Conservation (phyloP, 345 rosid species). For the Camelina laxa region DNA sequence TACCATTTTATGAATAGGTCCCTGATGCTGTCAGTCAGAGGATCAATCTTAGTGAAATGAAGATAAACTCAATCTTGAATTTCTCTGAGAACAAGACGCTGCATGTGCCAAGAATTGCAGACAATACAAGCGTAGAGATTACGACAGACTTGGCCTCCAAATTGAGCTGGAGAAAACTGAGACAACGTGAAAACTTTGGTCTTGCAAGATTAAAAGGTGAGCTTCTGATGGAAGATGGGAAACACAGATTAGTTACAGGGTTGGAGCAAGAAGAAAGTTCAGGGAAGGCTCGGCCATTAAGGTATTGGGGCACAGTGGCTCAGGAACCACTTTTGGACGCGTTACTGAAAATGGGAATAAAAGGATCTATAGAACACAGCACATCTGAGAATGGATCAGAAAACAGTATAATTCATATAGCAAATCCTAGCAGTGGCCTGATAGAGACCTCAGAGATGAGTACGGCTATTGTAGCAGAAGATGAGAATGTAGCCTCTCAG, state of each 20-base stretch:
- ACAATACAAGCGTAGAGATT: constrained; percentile 54
- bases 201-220: constrained; percentile 69
- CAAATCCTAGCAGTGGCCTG: constrained; percentile 53
- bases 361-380: constrained; percentile 50
- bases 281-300: constrained; percentile 39
- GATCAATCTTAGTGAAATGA: constrained; percentile 41
- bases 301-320: constrained; percentile 64
- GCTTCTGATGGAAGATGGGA: constrained; percentile 55
- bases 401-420: constrained; percentile 40
- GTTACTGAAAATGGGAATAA: constrained; percentile 59
- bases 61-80: constrained; percentile 41
- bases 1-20: constrained; percentile 49
- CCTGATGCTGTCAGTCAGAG: constrained; percentile 59
- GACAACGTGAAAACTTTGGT: constrained; percentile 42
- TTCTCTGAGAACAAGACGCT: constrained; percentile 61
- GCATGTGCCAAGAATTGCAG: constrained; percentile 46
- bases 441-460: constrained; percentile 51
- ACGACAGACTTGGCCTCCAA: constrained; percentile 56
- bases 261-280: constrained; percentile 40
- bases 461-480: constrained; percentile 52
- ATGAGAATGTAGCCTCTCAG: constrained; percentile 52
- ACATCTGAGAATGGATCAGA: constrained; percentile 42
- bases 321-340: constrained; percentile 50
- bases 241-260: constrained; percentile 49
- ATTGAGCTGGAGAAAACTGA: constrained; percentile 55